Evolutionary conservation across 106 monocot species (phyloP), one percentile per base, ranked within the genome.

Genomic region (Dendrobium nobile): DNA sequence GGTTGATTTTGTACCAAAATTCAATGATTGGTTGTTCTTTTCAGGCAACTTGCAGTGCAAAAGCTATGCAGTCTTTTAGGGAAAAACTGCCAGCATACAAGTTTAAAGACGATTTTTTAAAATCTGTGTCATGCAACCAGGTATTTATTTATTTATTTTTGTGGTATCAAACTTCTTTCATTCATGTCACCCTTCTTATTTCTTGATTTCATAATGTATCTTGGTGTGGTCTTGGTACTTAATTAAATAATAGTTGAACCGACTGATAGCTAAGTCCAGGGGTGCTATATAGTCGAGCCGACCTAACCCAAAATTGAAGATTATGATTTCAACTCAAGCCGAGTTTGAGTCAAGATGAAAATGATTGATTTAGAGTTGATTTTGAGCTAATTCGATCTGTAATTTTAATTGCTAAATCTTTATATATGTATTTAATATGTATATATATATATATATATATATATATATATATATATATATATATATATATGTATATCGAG

Each of bases 31-130:
- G 11, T 40, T 77, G 4, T 65, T 80, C 56, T 7, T 78, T 76
- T 43, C 81, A 96, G 96, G 83, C 86, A 75, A 82, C 81, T 16
- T 80, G 87, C 27, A 84, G 80, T 80, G 89, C 89, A 65, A 90
- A 78, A 86, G 87, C 86, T 59, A 94, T 95, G 98, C 95, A 91
- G 75, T 86, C 88, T 78, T 98, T 98, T 76, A 88, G 98, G 80
- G 92, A 98, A 83, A 95, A 95, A 37, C 77, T 98, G 77, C 98
- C 98, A 75, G 98, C 98, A 75, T 91, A 84, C 84, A 95, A 93
- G 64, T 67, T 91, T 58, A 92, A 87, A 83, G 90, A 90, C 72
- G 84, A 88, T 65, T 98, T 98, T 81, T 76, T 98, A 56, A 91
- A 91, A 83, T 89, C 88, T 79, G 89, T 98, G 45, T 79, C 85